Base-by-base conservation (phyloP, 768 basidiomycete species). In the Boletus subcaerulescens region DNA sequence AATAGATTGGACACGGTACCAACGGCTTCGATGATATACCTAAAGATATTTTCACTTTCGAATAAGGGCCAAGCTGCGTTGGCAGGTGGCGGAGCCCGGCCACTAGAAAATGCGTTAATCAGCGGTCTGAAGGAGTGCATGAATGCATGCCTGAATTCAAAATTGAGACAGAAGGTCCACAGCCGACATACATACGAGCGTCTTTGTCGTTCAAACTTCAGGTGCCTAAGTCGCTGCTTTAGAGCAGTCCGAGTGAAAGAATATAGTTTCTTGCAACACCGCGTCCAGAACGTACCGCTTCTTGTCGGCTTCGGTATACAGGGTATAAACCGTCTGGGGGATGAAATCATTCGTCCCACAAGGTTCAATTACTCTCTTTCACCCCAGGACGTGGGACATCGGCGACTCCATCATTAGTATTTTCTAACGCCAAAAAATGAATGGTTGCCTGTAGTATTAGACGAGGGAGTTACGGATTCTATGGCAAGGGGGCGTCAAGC, bases 131-230 rank as follows among this genome's bases (percentile, higher is more conserved):
- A 26, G 45, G 31, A 35, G 51, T 35, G 12, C 13, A 45, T 15
- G 48, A 24, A 39, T 41, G 58, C 80, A 61, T 60, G 85, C 89
- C 77, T 89, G 86, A 24, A 91, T 74, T 32, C 89, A 81, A 55
- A 91, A n/a, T 87, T 2, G 89, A 91, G 35, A 91, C 86, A 40
- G 87, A 89, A 9, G 89, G 89, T 4, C 89, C 89, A 41, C 89
- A 82, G 5, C 83, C 77, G 61, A 80, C 74, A 58, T 90, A 90
- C 65, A 91, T 87, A 6, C 74, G 74, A 56, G 85, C 81, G 39
- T 89, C 87, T 31, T 82, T 82, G 55, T 77, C 74, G n/a, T n/a
- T n/a, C n/a, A n/a, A n/a, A n/a, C 18, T 66, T 66, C 32, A 91
- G 75, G 40, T 78, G 73, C 63, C 76, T 77, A 44, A 85, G 81